Evolutionary conservation across 192 early-diverging fungal genomes (phyloP).

Genomic region (Dissophora globulifera): DNA sequence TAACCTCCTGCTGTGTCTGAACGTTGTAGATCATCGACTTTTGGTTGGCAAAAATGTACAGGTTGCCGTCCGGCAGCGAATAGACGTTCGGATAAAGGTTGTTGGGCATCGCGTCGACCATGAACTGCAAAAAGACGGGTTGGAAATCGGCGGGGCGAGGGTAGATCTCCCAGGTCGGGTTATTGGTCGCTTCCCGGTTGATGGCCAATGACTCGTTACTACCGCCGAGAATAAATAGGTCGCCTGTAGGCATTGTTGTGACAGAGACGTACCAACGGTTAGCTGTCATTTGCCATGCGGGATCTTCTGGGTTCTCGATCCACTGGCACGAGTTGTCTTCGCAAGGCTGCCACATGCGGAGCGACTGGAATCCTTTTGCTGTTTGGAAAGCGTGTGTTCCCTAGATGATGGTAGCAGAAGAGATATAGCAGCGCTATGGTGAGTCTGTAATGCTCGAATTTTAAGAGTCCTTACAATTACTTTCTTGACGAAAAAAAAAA

Average conservation of each 20-base stretch:
- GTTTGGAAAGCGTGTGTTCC: slow-evolving; percentile 50
- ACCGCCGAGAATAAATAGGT: slow-evolving; percentile 66
- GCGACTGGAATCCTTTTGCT: slow-evolving; percentile 52
- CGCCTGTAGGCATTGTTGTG: slow-evolving; percentile 55
- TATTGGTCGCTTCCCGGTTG: slow-evolving; percentile 58
- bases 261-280: slow-evolving; percentile 41
- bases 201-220: slow-evolving; percentile 55
- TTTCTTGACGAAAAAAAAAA: neutral
- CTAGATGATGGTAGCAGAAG: no score
- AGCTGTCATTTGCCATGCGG: slow-evolving; percentile 54
- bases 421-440: no score
- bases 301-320: slow-evolving; percentile 52
- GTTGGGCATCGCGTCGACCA: slow-evolving; percentile 59
- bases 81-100: slow-evolving; percentile 54
- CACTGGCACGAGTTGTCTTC: slow-evolving; percentile 57
- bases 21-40: slow-evolving; percentile 40
- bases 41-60: slow-evolving; percentile 55
- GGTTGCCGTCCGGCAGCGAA: slow-evolving; percentile 49
- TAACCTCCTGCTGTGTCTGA: slow-evolving; percentile 13
- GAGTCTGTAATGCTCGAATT: no score
- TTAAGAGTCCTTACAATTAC: no score
- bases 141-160: slow-evolving; percentile 45
- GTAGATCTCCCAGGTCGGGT: slow-evolving; percentile 58
- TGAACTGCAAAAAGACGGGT: slow-evolving; percentile 51
- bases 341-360: slow-evolving; percentile 61